Percentiles rank a stretch among this genome's conserved stretches.
Conservation (phyloP, 371 early-diverging fungal genomes). For the Pancytospora philotis region DNA sequence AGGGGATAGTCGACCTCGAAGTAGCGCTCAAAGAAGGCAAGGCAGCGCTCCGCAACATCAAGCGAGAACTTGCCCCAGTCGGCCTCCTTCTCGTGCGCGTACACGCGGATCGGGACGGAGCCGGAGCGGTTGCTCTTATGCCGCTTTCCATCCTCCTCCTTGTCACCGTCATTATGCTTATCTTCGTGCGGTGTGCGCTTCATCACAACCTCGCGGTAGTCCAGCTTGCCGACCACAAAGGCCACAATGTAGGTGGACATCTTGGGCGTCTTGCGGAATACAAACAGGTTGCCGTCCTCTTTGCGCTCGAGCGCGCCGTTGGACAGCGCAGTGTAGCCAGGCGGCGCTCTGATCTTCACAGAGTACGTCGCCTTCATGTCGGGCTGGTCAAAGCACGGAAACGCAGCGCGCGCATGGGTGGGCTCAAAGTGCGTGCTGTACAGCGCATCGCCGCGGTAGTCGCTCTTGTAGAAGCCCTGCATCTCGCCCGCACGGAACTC, state of each 20-base stretch:
- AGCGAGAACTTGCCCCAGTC: conserved; percentile 69
- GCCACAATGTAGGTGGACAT: conserved; percentile 84
- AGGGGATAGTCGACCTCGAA: conserved; percentile 73
- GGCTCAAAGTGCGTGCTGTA: conserved; percentile 75
- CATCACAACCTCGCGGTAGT: conserved; percentile 75
- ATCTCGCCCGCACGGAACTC: conserved; percentile 28
- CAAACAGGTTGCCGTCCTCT: conserved; percentile 12
- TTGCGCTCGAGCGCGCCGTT: conserved; percentile 66
- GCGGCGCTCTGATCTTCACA: conserved; percentile 65
- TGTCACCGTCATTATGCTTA: too few relatives aligned
- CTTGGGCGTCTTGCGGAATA: conserved; percentile 68
- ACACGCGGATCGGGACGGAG: conserved; percentile 67
- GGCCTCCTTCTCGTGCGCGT: conserved; percentile 64
- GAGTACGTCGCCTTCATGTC: conserved; percentile 76
- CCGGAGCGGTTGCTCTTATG: too few relatives aligned
- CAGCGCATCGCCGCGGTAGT: conserved; percentile 17
- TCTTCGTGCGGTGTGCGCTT: too few relatives aligned
- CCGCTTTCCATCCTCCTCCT: too few relatives aligned
- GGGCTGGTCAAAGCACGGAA: conserved; percentile 84
- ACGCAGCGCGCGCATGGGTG: conserved; percentile 71
- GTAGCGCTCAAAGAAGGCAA: conserved; percentile 71
- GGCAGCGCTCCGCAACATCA: conserved; percentile 63
- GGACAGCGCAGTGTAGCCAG: conserved; percentile 65
- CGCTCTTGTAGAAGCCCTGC: conserved; percentile 55
- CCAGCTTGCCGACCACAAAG: conserved; percentile 74